A percentile compares a stretch with the other conserved stretches of the same genome.
phyloP scores from a whole-genome alignment of 805 yeast genomes.

The Candida anglica region DNA sequence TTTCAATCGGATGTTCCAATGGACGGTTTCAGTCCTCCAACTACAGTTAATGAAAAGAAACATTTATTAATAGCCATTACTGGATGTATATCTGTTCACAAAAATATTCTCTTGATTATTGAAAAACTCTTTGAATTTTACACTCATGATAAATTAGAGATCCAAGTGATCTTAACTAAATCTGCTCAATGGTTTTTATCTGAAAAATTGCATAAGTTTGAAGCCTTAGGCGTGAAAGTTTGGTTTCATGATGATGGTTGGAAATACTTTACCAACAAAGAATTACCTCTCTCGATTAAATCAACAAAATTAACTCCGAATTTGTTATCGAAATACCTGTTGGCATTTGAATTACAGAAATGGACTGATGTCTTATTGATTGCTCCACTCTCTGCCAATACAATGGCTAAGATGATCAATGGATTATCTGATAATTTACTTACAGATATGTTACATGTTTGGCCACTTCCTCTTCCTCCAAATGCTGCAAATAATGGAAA shows the following conservation, averaged over 20 bases:
- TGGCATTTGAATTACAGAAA: slow-evolving; percentile 16
- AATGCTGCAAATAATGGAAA: not conserved
- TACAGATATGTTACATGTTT: slow-evolving; percentile 17
- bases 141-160: slow-evolving; percentile 15
- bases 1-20: no score
- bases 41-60: no score
- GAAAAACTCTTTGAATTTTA: slow-evolving; percentile 21
- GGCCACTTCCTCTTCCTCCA: slow-evolving; percentile 15
- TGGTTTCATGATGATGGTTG: slow-evolving; percentile 20
- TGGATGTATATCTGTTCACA: slow-evolving; percentile 18
- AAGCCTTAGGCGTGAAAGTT: slow-evolving; percentile 17
- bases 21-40: no score
- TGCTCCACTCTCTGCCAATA: slow-evolving; percentile 21
- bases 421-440: slow-evolving; percentile 22
- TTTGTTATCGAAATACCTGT: slow-evolving; percentile 10
- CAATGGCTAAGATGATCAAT: slow-evolving; percentile 20
- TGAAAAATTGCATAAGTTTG: slow-evolving; percentile 16
- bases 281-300: slow-evolving; percentile 4
- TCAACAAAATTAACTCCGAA: slow-evolving; percentile 7
- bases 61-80: slow-evolving; percentile 23
- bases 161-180: slow-evolving; percentile 22
- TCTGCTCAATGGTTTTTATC: slow-evolving; percentile 17
- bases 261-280: slow-evolving; percentile 12
- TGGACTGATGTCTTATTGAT: slow-evolving; percentile 25
- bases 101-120: slow-evolving; percentile 17